Base-by-base conservation (phyloP, 441 rosid species). In the Populus hybrid region DNA sequence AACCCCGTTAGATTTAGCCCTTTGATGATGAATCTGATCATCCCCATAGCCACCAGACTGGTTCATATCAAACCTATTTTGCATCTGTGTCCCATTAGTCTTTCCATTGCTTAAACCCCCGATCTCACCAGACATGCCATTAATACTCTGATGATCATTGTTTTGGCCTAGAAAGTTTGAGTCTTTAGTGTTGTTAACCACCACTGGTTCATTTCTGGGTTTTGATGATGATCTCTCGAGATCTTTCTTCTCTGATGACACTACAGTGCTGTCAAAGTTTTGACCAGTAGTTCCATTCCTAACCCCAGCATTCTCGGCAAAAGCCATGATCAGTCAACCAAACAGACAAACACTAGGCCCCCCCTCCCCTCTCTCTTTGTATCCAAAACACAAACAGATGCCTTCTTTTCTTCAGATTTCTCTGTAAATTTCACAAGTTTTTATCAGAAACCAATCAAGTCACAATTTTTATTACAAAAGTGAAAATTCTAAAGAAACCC, bases 291-390 rank as follows among this genome's bases (percentile, higher is more conserved):
- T 78, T 73, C 80, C 92, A 79, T 89, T 86, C 86, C 88, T 90
- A 8, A 87, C 86, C 82, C 91, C 97, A 81, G 93, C 92, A 90
- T 89, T 90, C 81, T 95, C 99, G 73, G 91, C 91, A 46, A 95
- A 93, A 75, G 94, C 99, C 99, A 95, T 95, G 87, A 87, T 91
- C 85, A 82, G 81, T 67, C 54, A 21, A 23, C n/a, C 77, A 11
- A 6, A 18, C 32, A 76, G 21, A 57, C 63, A 20, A 57, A 57
- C 8, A 57, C 63, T 7, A 57, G 63, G 1, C 23, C 21, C 59
- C n/a, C 63, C 4, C 63, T 54, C 73, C 32, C 32, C 32, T 69
- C 36, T 57, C 36, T 34, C 36, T 34, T 34, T 16, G 23, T 40
- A 18, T 68, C n/a, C 38, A 24, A 32, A 73, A 21, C 64, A 67